phyloP scores from a whole-genome alignment of 2,329 filamentous ascomycete genomes.

The Leptographium lundbergii region DNA sequence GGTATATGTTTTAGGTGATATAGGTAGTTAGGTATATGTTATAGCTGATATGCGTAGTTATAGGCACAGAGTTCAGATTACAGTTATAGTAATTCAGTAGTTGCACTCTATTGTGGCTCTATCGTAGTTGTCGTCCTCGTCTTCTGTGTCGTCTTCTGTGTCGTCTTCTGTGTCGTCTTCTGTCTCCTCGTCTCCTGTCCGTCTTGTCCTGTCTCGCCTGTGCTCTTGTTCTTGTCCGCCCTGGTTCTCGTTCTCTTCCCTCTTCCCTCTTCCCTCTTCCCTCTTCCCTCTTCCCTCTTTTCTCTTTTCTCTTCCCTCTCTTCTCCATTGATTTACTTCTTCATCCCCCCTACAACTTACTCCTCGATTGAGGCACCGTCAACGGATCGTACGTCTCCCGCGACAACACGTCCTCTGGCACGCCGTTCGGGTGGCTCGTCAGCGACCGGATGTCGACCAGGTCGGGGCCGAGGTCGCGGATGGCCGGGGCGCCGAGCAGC shows the following conservation, averaged over 20 bases:
- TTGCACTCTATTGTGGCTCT: neutral
- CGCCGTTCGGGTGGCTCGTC: constrained; percentile 34
- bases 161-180: too few relatives aligned
- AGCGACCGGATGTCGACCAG: constrained; percentile 69
- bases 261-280: neutral
- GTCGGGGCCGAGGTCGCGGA: constrained; percentile 68
- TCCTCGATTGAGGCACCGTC: constrained; percentile 37
- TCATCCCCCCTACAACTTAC: constrained; percentile 30
- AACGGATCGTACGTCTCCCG: constrained; percentile 41
- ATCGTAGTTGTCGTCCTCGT: neutral
- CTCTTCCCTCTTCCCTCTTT: neutral
- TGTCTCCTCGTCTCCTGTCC: too few relatives aligned
- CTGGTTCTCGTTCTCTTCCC: neutral
- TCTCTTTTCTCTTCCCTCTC: neutral
- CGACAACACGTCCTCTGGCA: constrained; percentile 36
- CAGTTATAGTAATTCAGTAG: too few relatives aligned
- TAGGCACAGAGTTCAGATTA: too few relatives aligned
- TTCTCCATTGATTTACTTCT: too few relatives aligned
- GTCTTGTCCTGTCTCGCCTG: too few relatives aligned
- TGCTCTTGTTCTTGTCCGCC: too few relatives aligned
- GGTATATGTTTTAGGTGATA: too few relatives aligned
- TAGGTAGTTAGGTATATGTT: too few relatives aligned
- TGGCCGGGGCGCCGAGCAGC: constrained; percentile 63
- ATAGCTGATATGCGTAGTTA: too few relatives aligned
- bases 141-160: too few relatives aligned